Percentiles rank a stretch among this genome's conserved stretches.
Evolutionary conservation across 2,329 filamentous ascomycete species (phyloP).

Genomic region (Sporothrix humicola): DNA sequence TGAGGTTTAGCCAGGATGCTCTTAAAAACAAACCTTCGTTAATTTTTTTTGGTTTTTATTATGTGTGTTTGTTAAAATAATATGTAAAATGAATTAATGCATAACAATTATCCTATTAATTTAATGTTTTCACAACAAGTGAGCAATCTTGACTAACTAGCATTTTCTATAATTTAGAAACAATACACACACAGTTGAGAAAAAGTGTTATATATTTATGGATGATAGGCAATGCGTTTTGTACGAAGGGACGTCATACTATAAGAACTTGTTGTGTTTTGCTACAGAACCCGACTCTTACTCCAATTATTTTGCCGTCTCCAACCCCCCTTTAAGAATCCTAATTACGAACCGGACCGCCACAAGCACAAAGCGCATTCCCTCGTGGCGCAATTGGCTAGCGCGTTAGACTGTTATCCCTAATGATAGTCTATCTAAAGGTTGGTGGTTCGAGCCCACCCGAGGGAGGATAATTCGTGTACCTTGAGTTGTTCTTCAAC

Average conservation of each 20-base stretch:
- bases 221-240: too few species aligned
- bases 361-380: slow-evolving; percentile 25
- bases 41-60: neutral
- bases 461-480: slow-evolving; percentile 34
- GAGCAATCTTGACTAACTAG: neutral
- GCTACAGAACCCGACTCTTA: too few species aligned
- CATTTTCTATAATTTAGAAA: neutral
- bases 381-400: slow-evolving; percentile 39
- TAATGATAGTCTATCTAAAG: slow-evolving; percentile 37
- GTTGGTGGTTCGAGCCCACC: slow-evolving; percentile 39
- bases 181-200: too few species aligned
- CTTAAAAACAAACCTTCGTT: neutral
- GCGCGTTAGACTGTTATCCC: slow-evolving; percentile 39
- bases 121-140: neutral
- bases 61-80: neutral
- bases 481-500: neutral
- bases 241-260: too few species aligned
- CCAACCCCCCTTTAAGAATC: neutral
- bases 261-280: neutral
- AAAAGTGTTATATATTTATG: too few species aligned
- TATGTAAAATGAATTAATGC: neutral
- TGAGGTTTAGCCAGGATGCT: neutral
- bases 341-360: neutral
- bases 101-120: too few species aligned
- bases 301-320: neutral